A percentile compares a stretch with the other conserved stretches of the same genome.
These are phyloP conservation scores for Macadamia tetraphylla DNA, from an alignment of 164 flowering plant species.

Conservation along the genomic window DNA sequence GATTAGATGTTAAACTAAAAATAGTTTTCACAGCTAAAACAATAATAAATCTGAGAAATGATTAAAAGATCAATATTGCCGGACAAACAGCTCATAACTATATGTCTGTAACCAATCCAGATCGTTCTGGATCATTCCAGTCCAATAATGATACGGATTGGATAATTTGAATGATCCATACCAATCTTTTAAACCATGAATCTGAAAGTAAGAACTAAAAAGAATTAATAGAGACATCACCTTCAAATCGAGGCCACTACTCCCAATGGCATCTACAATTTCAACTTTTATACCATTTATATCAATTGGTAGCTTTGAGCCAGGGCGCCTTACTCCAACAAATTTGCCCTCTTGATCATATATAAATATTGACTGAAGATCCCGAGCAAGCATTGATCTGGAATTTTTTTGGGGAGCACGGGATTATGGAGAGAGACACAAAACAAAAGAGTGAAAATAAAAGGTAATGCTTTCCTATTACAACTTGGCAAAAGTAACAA, in stretches of 20 bases:
- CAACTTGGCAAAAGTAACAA: conserved; percentile 2
- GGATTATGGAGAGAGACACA: neutral
- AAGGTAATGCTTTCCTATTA: neutral
- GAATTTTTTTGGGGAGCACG: neutral
- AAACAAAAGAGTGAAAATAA: neutral
- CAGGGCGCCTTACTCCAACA: conserved; percentile 81
- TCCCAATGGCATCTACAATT: conserved; percentile 85
- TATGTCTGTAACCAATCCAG: too few relatives aligned
- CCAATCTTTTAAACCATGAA: too few relatives aligned
- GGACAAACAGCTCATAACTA: too few relatives aligned
- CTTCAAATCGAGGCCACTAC: conserved; percentile 87
- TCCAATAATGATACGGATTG: too few relatives aligned
- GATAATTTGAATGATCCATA: too few relatives aligned
- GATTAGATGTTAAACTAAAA: neutral
- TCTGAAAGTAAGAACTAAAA: neutral
- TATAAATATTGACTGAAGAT: conserved; percentile 75
- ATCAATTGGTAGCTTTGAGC: conserved; percentile 85
- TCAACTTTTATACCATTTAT: conserved; percentile 66
- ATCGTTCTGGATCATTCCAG: too few relatives aligned
- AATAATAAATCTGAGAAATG: too few relatives aligned
- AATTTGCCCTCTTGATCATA: conserved; percentile 91
- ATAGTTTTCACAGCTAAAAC: neutral
- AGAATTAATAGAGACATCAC: conserved; percentile 25
- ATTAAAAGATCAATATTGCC: too few relatives aligned
- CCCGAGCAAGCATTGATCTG: conserved; percentile 97